phyloP scores from a whole-genome alignment of 345 rosid genomes.

The Raphanus raphanistrum region DNA sequence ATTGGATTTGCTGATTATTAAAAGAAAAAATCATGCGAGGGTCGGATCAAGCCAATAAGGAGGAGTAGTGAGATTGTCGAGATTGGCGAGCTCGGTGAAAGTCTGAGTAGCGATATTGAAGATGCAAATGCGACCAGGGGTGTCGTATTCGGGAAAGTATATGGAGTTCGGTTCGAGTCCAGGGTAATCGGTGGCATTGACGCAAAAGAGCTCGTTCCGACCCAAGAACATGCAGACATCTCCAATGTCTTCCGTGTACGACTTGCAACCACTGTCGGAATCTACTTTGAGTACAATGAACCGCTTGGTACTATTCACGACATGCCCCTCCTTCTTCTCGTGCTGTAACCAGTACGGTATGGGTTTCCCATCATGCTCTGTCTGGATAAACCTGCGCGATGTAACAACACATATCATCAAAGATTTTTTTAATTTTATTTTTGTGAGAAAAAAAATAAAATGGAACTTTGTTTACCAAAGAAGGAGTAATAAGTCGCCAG shows the following conservation, averaged over 20 bases:
- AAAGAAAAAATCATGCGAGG: not conserved
- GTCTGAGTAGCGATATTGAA: not conserved
- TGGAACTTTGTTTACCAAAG: not conserved
- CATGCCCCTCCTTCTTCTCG: not conserved
- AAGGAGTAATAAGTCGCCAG: not conserved
- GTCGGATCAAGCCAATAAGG: not conserved
- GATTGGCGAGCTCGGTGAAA: not conserved
- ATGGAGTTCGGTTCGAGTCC: not conserved
- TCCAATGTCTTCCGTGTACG: constrained; percentile 8
- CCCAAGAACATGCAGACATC: constrained; percentile 7
- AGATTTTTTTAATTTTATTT: too few species aligned
- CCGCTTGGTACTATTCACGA: not conserved
- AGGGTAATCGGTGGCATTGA: not conserved
- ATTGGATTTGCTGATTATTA: not conserved
- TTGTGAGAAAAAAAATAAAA: not conserved
- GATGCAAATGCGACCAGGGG: not conserved
- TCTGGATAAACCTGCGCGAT: not conserved
- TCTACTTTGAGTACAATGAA: constrained; percentile 1
- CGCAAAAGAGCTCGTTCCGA: constrained; percentile 16
- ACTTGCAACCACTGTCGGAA: not conserved
- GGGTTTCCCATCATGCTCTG: not conserved
- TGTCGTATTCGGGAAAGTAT: not conserved
- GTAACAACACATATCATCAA: too few species aligned
- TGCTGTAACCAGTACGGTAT: not conserved
- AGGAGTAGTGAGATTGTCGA: not conserved